phyloP scores from a whole-genome alignment of 2,329 filamentous ascomycete genomes.

The Chaetomiaceae sp. region DNA sequence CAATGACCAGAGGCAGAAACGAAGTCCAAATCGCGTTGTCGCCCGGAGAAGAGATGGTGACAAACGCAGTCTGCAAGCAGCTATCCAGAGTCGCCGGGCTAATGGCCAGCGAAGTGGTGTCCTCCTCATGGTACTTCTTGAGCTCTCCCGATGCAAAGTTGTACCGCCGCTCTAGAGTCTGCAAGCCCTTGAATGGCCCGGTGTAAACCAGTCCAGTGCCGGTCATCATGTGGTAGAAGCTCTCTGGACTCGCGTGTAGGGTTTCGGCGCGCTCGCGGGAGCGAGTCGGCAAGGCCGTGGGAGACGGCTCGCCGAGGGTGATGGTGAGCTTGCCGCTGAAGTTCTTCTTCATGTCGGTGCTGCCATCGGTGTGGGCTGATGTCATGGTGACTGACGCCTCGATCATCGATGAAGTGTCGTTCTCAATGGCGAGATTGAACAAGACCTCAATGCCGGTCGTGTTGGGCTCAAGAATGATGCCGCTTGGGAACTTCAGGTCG shows the following conservation, averaged over 20 bases:
- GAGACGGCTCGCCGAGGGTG: slow-evolving; percentile 26
- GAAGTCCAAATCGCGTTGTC: slow-evolving; percentile 38
- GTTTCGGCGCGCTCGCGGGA: slow-evolving; percentile 27
- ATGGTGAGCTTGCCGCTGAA: slow-evolving; percentile 30
- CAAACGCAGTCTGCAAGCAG: slow-evolving; percentile 38
- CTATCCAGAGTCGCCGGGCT: slow-evolving; percentile 38
- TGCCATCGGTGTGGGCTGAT: slow-evolving; percentile 30
- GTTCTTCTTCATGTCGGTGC: slow-evolving; percentile 32
- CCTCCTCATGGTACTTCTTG: slow-evolving; percentile 29
- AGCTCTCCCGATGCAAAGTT: slow-evolving; percentile 31
- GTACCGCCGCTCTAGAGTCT: slow-evolving; percentile 31
- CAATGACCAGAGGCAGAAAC: slow-evolving; percentile 35
- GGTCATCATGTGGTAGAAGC: slow-evolving; percentile 39
- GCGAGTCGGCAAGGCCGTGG: slow-evolving; percentile 26
- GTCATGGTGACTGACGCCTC: slow-evolving; percentile 31
- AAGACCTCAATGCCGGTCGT: slow-evolving; percentile 32
- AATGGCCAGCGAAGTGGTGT: slow-evolving; percentile 32
- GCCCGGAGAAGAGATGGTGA: slow-evolving; percentile 35
- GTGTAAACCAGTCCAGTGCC: slow-evolving; percentile 34
- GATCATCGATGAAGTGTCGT: slow-evolving; percentile 20
- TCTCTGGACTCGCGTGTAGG: slow-evolving; percentile 26
- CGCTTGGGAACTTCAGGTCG: slow-evolving; percentile 29
- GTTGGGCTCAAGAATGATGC: slow-evolving; percentile 30
- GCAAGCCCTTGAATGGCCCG: slow-evolving; percentile 34
- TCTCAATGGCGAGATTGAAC: slow-evolving; percentile 30